Conservation (phyloP, 495 filamentous ascomycete genomes). For the Hypoxylon cercidicola region DNA sequence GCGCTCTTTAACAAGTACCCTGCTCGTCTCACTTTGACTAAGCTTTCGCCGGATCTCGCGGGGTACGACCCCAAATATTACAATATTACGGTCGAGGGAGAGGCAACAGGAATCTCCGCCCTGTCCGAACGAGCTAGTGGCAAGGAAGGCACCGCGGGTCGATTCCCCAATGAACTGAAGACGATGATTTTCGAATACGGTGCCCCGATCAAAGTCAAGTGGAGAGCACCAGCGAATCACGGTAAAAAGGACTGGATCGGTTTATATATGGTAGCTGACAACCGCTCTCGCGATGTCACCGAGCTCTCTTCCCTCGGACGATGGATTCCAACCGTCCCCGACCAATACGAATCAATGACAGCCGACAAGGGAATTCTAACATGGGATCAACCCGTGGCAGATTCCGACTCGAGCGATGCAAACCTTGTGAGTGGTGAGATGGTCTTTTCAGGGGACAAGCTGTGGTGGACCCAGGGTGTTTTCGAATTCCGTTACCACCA, state of each 20-base stretch:
- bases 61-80: constrained; percentile 89
- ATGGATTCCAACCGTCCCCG: constrained; percentile 84
- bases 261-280: constrained; percentile 93
- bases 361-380: constrained; percentile 82
- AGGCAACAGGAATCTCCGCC: constrained; percentile 59
- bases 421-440: constrained; percentile 79
- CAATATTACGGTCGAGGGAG: constrained; percentile 76
- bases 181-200: constrained; percentile 89
- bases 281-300: constrained; percentile 83
- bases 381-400: constrained; percentile 65
- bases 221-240: constrained; percentile 92
- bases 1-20: constrained; percentile 91
- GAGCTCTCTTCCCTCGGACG: constrained; percentile 86
- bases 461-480: constrained; percentile 95
- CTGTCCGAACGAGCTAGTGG: constrained; percentile 61
- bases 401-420: constrained; percentile 59
- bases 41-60: constrained; percentile 81
- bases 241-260: constrained; percentile 96
- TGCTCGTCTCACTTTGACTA: constrained; percentile 84
- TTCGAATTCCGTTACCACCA: constrained; percentile 99
- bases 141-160: constrained; percentile 57
- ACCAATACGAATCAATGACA: constrained; percentile 78
- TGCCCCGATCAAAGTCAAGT: constrained; percentile 87
- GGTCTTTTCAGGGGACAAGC: constrained; percentile 89
- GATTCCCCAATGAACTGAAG: constrained; percentile 64